These are phyloP conservation scores for Psidium guajava DNA, from an alignment of 345 rosid species.

Conservation along the genomic window DNA sequence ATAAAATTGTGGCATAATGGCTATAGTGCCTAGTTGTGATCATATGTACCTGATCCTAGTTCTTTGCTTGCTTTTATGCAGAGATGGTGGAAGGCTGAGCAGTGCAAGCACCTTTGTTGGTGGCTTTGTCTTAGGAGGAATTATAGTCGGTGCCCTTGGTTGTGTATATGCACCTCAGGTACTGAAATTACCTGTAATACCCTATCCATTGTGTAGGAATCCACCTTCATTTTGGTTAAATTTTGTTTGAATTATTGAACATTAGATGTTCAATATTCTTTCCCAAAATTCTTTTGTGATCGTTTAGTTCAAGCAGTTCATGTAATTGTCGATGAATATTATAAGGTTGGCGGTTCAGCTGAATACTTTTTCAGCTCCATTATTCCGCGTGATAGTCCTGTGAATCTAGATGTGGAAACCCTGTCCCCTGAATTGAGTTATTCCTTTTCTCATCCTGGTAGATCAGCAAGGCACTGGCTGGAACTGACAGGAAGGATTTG, in stretches of 20 bases:
- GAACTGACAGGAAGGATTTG: slow-evolving; percentile 72
- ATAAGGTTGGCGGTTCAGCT: neutral
- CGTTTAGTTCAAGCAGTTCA: neutral
- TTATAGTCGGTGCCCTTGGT: slow-evolving; percentile 86
- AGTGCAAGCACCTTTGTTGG: slow-evolving; percentile 66
- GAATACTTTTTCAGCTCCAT: neutral
- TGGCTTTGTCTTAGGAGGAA: slow-evolving; percentile 84
- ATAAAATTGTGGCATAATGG: neutral
- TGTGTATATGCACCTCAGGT: slow-evolving; percentile 97
- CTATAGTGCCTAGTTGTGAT: neutral
- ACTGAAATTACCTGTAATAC: neutral
- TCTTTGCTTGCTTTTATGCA: slow-evolving; percentile 11
- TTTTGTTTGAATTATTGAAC: neutral
- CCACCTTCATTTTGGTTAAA: neutral
- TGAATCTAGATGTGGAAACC: neutral
- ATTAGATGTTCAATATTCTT: neutral
- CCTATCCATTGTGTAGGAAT: neutral
- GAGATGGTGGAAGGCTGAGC: slow-evolving; percentile 56
- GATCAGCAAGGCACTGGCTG: slow-evolving; percentile 81
- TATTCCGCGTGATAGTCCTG: neutral
- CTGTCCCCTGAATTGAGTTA: neutral
- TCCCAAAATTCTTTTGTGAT: neutral
- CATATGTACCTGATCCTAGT: neutral
- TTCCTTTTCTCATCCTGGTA: slow-evolving; percentile 8
- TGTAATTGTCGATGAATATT: neutral